phyloP scores from a whole-genome alignment of 352 stramenopile genomes.

The Phytophthora ohioensis region DNA sequence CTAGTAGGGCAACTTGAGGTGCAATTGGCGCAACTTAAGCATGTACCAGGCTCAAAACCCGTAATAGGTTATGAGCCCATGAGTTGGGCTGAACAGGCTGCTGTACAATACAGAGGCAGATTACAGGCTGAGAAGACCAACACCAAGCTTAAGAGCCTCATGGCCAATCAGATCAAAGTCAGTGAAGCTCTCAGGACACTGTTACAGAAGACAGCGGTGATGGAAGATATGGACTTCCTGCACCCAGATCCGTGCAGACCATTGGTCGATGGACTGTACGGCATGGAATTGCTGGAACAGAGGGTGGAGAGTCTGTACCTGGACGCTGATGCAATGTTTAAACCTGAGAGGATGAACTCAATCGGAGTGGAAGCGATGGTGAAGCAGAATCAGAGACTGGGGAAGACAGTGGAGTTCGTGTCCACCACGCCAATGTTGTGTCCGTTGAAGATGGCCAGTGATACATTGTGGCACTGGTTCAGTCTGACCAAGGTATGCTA shows the following conservation, averaged over 20 bases:
- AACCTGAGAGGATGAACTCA: neutral
- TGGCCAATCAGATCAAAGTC: slow-evolving; percentile 32
- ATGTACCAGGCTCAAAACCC: neutral
- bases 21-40: slow-evolving; percentile 27
- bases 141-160: slow-evolving; percentile 26
- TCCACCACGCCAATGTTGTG: slow-evolving; percentile 37
- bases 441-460: slow-evolving; percentile 19
- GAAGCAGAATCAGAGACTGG: slow-evolving; percentile 16
- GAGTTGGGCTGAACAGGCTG: slow-evolving; percentile 20
- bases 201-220: slow-evolving; percentile 19
- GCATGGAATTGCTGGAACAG: slow-evolving; percentile 31
- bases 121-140: slow-evolving; percentile 31
- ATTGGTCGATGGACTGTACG: slow-evolving; percentile 1
- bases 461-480: slow-evolving; percentile 32
- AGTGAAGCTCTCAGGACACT: slow-evolving; percentile 16
- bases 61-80: neutral
- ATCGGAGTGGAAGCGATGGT: slow-evolving; percentile 11
- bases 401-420: slow-evolving; percentile 33
- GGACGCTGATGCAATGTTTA: slow-evolving; percentile 23
- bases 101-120: slow-evolving; percentile 11
- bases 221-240: slow-evolving; percentile 35
- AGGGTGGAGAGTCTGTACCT: slow-evolving; percentile 33
- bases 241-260: slow-evolving; percentile 14
- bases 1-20: slow-evolving; percentile 30
- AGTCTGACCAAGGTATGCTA: slow-evolving; percentile 11